Percentiles rank a stretch among this genome's conserved stretches.
Conservation (phyloP, 1,139 yeast species). For the Kodamaea sp. region DNA sequence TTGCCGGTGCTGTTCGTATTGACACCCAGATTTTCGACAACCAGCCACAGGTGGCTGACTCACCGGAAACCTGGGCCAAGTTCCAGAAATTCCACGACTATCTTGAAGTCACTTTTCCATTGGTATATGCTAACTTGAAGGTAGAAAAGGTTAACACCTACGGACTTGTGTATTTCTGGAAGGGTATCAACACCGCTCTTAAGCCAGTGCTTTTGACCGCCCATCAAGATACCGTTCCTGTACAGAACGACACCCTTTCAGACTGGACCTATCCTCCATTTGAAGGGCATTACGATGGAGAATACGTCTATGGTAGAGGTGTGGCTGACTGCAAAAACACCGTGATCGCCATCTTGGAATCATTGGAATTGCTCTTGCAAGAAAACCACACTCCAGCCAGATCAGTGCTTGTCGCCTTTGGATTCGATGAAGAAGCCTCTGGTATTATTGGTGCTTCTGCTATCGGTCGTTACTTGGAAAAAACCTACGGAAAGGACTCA, state of each 20-base stretch:
- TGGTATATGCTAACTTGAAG: constrained; percentile 48
- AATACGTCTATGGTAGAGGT: constrained; percentile 63
- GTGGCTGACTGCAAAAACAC: constrained; percentile 63
- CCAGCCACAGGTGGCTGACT: constrained; percentile 40
- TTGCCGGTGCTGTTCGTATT: constrained; percentile 45
- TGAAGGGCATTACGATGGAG: constrained; percentile 57
- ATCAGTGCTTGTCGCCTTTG: constrained; percentile 59
- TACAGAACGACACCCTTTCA: constrained; percentile 54
- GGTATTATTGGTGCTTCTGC: constrained; percentile 59
- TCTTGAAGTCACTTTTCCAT: constrained; percentile 59
- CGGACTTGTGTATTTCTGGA: constrained; percentile 68
- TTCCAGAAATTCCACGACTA: constrained; percentile 50
- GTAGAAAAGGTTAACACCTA: constrained; percentile 62
- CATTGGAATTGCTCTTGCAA: constrained; percentile 50
- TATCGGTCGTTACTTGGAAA: constrained; percentile 43
- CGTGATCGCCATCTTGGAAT: constrained; percentile 57
- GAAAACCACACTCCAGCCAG: constrained; percentile 54
- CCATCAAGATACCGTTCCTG: constrained; percentile 85
- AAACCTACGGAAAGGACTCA: constrained; percentile 56
- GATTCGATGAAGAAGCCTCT: constrained; percentile 72
- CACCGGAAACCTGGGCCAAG: constrained; percentile 40
- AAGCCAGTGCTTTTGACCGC: constrained; percentile 73
- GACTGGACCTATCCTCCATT: constrained; percentile 75
- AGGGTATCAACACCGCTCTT: constrained; percentile 52
- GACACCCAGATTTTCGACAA: constrained; percentile 49